Base-by-base conservation (phyloP, 2,329 filamentous ascomycete genomes). In the Fusarium nisikadoi region DNA sequence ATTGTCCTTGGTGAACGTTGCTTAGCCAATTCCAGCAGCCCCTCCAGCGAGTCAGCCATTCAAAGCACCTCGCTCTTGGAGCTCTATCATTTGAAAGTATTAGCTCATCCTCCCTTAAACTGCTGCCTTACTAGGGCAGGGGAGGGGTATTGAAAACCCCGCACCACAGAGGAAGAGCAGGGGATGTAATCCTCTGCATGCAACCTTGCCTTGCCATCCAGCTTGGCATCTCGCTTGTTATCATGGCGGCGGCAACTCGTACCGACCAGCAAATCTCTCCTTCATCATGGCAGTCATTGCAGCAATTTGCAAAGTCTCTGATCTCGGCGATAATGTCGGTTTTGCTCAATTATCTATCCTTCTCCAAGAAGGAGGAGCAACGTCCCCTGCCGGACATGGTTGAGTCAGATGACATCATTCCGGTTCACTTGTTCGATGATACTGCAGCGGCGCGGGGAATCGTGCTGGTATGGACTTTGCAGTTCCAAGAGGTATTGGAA, bases 401-500 rank as follows among this genome's bases (percentile, higher is more conserved):
- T 12, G 29, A 58, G 43, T 47, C 68, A 43, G 68, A 71, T 60
- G 68, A 70, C 16, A 42, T 67, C 31, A 52, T 71, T 9, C 66
- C 68, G 5, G 66, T 71, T 16, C 62, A 71, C 7, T 17, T 62
- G 19, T 71, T 71, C 9, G 66, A 71, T 31, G 62, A 70, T 29
- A 59, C 67, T 14, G 43, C 47, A 8, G 62, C 62, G 20, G 46
- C 57, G 11, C 66, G 67, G 14, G 57, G 57, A 19, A 62, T 62
- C 19, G 57, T 67, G 4, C 9, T 71, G 17, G 62, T 71, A 4
- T 71, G 66, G 68, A 70, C 57, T 20, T 70, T 66, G 14, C 64
- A 45, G 19, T 71, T 70, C 13, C 49, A 63, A 14, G 68, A 71
- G 17, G 6, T 67, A 35, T 29, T 71, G 10, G 25, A 54, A 11